Evolutionary conservation across 2,329 filamentous ascomycete genomes (phyloP).

Genomic region (Fusarium pseudoanthophilum): DNA sequence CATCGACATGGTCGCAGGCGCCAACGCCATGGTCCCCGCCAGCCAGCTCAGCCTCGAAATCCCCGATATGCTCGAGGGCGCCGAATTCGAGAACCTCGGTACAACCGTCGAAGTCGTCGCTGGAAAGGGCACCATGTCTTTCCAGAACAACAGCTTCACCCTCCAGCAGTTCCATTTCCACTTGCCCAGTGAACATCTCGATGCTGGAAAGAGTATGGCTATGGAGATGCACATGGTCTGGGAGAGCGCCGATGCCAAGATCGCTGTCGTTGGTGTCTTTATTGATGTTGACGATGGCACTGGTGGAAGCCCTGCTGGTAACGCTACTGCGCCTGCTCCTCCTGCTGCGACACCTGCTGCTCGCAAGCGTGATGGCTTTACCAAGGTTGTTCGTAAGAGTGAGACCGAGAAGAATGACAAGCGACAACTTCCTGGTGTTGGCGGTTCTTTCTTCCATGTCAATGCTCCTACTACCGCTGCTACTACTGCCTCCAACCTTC

Average conservation of each 20-base stretch:
- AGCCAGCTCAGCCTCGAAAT: constrained; percentile 49
- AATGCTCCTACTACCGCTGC: constrained; percentile 6
- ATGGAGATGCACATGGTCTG: constrained; percentile 50
- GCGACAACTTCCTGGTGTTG: constrained; percentile 21
- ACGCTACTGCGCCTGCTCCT: constrained; percentile 2
- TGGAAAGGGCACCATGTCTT: constrained; percentile 52
- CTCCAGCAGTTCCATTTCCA: constrained; percentile 71
- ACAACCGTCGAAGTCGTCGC: constrained; percentile 61
- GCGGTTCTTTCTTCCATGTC: constrained; percentile 14
- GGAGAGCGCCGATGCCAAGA: constrained; percentile 31
- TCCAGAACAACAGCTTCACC: constrained; percentile 54
- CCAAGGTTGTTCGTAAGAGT: constrained; percentile 15
- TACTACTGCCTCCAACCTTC: constrained; percentile 39
- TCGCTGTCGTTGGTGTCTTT: constrained; percentile 47
- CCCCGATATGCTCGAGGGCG: constrained; percentile 49
- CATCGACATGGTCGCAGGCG: constrained; percentile 58
- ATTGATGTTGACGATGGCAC: constrained; percentile 39
- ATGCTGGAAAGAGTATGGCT: constrained; percentile 51
- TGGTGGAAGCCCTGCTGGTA: constrained; percentile 5
- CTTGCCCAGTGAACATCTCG: constrained; percentile 67
- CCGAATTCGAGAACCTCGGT: constrained; percentile 62
- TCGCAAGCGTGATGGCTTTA: constrained; percentile 2
- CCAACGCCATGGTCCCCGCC: constrained; percentile 47
- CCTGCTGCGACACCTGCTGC: not conserved
- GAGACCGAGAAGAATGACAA: not conserved